Conservation (phyloP, 129 eudicot species). For the Tagetes patula region DNA sequence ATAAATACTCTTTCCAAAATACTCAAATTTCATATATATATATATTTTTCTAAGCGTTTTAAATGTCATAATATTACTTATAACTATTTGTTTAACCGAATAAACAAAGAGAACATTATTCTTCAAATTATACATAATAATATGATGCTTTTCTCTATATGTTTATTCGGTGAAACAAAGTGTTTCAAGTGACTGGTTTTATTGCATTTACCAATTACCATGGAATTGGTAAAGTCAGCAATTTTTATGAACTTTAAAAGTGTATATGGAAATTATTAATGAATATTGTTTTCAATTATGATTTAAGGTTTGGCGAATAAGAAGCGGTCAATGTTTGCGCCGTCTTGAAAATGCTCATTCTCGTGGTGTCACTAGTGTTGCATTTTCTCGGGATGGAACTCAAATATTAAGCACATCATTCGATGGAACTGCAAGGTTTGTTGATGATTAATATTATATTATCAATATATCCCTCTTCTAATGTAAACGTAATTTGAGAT, state of each 20-base stretch:
- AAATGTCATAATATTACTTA: neutral
- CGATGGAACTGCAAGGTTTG: conserved; percentile 91
- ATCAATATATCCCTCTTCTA: neutral
- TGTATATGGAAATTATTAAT: neutral
- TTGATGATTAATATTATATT: neutral
- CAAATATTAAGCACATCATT: conserved; percentile 92
- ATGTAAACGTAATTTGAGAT: neutral
- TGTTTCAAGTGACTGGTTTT: neutral
- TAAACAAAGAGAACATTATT: neutral
- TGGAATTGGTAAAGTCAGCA: neutral
- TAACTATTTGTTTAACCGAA: neutral
- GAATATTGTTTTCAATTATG: neutral
- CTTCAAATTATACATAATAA: neutral
- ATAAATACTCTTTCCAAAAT: neutral
- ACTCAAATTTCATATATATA: neutral
- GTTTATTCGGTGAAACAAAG: neutral
- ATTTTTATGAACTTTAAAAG: neutral
- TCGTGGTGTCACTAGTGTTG: conserved; percentile 87
- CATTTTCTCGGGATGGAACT: conserved; percentile 90
- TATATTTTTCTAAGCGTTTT: neutral
- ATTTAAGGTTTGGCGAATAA: conserved; percentile 87
- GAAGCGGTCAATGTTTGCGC: conserved; percentile 96
- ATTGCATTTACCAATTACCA: conserved; percentile 2
- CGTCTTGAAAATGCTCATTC: conserved; percentile 96
- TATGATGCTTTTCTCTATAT: neutral